Base-by-base conservation (phyloP, 73 alveolate species). In the Tetrahymena elliotti region DNA sequence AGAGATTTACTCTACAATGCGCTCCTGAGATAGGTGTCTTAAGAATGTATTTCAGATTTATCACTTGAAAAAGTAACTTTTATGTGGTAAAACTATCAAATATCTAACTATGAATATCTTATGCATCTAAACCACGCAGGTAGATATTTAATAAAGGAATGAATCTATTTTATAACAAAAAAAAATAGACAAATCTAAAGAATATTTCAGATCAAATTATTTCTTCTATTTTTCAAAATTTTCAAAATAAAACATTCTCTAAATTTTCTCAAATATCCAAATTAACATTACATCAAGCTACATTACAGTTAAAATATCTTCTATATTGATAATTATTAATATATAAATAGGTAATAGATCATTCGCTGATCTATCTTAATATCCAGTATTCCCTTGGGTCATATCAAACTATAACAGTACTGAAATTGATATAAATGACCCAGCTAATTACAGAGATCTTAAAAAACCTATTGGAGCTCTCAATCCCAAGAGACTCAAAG, bases 331-430 rank as follows among this genome's bases (percentile, higher is more conserved):
- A n/a, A n/a, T n/a, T n/a, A n/a, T 47, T 47, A 47, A 5, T 47
- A 22, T 2, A 68, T 68, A 68, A 68, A 68, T 6, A 68, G 88
- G 99, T 7, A 97, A 98, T 93, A 94, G 99, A 93, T 96, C 99
- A 34, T 97, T 97, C 94, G 96, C 98, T 84, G 99, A 99, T 96
- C 95, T 99, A 94, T 97, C 99, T 15, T 99, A 99, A 96, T 99
- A 99, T 95, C 99, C 99, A 7, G 99, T 99, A 33, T 99, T 99
- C 95, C 99, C 99, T 1, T 98, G 99, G 99, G 97, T 99, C 47
- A 53, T 99, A 52, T 94, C 99, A 84, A 99, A 99, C 96, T 99
- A 98, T 93, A 96, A 95, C 33, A 92, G 96, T 24, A 35, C 93
- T 83, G 93, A 54, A 35, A 37, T 96, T 27, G 98, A 96, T 94